Conservation (phyloP, 768 basidiomycete species). For the Rhodocollybia butyracea region DNA sequence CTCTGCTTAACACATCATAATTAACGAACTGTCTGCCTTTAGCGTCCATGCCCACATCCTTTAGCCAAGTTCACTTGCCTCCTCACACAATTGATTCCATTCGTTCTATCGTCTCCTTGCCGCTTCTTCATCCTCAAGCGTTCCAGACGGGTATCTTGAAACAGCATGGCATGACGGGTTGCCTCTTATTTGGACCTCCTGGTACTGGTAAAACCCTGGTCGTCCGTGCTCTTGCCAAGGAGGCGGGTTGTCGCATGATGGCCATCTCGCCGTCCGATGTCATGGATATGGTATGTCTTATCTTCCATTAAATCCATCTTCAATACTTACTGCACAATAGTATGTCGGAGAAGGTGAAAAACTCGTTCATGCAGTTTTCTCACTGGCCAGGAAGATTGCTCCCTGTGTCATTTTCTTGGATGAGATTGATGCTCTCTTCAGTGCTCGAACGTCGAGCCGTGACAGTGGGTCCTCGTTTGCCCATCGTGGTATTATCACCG, state of each 20-base stretch:
- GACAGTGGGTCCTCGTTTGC: conserved; percentile 79
- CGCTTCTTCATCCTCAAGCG: conserved; percentile 80
- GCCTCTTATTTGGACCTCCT: conserved; percentile 89
- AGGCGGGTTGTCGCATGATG: conserved; percentile 93
- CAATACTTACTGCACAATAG: conserved; percentile 29
- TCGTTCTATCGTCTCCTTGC: conserved; percentile 86
- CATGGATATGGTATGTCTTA: conserved; percentile 81
- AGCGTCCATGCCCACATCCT: conserved; percentile 80
- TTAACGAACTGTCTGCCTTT: conserved; percentile 7
- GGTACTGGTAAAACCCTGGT: conserved; percentile 90
- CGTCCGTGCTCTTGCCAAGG: conserved; percentile 87
- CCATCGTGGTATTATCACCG: conserved; percentile 84
- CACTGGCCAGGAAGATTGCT: conserved; percentile 77
- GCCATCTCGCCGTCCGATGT: conserved; percentile 89
- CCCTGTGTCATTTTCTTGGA: conserved; percentile 95
- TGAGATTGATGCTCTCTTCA: conserved; percentile 91
- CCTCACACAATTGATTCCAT: conserved; percentile 88
- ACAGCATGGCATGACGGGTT: conserved; percentile 89
- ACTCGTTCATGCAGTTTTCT: conserved; percentile 85
- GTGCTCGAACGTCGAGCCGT: conserved; percentile 73
- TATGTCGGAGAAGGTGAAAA: conserved; percentile 91
- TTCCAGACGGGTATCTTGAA: conserved; percentile 89
- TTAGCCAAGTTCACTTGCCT: conserved; percentile 86
- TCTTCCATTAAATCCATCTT: neutral
- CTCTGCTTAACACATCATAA: conserved; percentile 7